These are phyloP conservation scores for Hanseniaspora lindneri DNA, from an alignment of 805 yeast species.

Conservation along the genomic window DNA sequence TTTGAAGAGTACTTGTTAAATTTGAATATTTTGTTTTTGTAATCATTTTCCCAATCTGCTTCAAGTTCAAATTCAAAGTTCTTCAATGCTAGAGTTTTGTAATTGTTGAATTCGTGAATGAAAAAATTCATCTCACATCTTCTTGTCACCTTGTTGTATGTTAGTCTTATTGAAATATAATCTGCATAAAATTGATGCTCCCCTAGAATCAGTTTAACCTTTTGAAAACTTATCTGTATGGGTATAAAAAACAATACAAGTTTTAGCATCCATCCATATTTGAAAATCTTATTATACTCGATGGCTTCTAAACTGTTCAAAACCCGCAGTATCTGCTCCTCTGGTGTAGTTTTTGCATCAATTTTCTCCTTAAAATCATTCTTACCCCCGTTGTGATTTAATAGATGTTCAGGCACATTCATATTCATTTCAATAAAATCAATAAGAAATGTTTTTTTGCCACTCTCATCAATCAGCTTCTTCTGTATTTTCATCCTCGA, in stretches of 20 bases:
- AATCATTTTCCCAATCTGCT: not conserved
- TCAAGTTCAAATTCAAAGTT: constrained; percentile 11
- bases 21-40: not conserved
- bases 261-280: not conserved
- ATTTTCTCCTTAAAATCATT: not conserved
- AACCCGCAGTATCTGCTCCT: too few species aligned
- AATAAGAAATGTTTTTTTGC: constrained; percentile 2
- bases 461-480: constrained; percentile 12
- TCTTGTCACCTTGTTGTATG: not conserved
- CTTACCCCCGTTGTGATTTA: too few species aligned
- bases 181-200: constrained; percentile 11
- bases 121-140: constrained; percentile 1
- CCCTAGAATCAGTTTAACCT: not conserved
- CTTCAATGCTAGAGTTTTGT: constrained; percentile 2
- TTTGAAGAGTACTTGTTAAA: constrained; percentile 7
- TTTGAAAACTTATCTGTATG: constrained; percentile 11
- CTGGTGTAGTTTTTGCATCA: too few species aligned
- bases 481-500: constrained; percentile 10
- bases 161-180: constrained; percentile 8
- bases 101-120: constrained; percentile 12
- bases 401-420: not conserved
- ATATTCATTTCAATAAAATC: constrained; percentile 6
- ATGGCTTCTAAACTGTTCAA: not conserved
- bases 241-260: constrained; percentile 1
- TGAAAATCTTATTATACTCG: not conserved